These are phyloP conservation scores for Salix arbutifolia DNA, from an alignment of 345 rosid genomes.

Conservation along the genomic window DNA sequence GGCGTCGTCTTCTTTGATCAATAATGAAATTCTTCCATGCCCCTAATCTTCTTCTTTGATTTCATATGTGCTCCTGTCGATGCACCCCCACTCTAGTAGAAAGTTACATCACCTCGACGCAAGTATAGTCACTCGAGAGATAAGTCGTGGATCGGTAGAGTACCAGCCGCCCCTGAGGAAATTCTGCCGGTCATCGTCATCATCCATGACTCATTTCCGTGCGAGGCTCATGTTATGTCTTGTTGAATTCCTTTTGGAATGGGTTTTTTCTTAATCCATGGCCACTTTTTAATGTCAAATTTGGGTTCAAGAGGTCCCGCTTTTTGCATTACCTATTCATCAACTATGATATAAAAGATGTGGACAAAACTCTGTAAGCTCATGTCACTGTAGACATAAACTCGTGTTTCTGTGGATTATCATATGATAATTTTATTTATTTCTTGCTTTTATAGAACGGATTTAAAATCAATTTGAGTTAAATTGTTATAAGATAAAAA, in stretches of 20 bases:
- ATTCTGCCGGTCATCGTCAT: constrained; percentile 18
- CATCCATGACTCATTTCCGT: constrained; percentile 38
- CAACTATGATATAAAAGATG: too few species aligned
- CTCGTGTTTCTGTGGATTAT: too few species aligned
- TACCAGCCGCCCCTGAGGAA: constrained; percentile 20
- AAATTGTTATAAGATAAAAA: too few species aligned
- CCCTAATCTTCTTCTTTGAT: background rate
- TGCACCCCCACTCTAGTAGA: background rate
- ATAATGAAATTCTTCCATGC: background rate
- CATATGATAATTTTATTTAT: too few species aligned
- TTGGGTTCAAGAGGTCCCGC: constrained; percentile 14
- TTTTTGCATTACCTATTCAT: background rate
- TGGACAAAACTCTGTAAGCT: too few species aligned
- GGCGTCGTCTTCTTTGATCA: constrained; percentile 13
- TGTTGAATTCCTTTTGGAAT: constrained; percentile 11
- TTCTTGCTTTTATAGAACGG: too few species aligned
- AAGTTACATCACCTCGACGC: constrained; percentile 16
- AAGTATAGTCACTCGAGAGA: constrained; percentile 2
- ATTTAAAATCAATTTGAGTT: too few species aligned
- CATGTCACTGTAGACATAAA: too few species aligned
- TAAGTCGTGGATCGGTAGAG: background rate
- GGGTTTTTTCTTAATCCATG: background rate
- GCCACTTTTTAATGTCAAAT: constrained; percentile 17
- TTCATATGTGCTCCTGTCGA: too few species aligned
- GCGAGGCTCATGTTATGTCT: constrained; percentile 7